Evolutionary conservation across 177 flowering plant species (phyloP).

Genomic region (Vitis hybrid): DNA sequence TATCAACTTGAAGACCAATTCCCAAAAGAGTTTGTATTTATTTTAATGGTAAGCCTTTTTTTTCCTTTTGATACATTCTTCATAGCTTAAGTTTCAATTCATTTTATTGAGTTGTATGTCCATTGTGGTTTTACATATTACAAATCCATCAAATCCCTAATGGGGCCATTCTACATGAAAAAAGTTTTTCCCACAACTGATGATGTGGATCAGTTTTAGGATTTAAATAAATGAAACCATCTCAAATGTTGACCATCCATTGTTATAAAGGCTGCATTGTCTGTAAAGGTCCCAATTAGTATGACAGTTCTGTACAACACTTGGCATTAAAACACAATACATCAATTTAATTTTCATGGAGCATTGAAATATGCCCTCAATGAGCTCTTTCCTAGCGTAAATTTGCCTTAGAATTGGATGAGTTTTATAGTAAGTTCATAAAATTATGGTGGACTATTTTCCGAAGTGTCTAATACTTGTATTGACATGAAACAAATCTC

Average conservation of each 20-base stretch:
- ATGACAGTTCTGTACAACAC: not conserved
- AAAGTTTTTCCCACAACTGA: not conserved
- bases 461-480: not conserved
- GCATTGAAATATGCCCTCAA: not conserved
- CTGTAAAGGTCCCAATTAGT: not conserved
- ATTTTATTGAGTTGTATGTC: not conserved
- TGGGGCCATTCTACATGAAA: not conserved
- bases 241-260: not conserved
- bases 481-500: not conserved
- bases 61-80: not conserved
- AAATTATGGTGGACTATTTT: not conserved
- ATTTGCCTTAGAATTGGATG: not conserved
- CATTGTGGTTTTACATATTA: not conserved
- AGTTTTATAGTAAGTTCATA: too few relatives aligned
- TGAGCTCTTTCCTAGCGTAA: not conserved
- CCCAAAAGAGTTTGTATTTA: conserved; percentile 79
- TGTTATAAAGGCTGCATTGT: not conserved
- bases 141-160: not conserved
- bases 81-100: not conserved
- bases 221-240: not conserved
- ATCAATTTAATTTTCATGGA: not conserved
- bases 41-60: conserved; percentile 57
- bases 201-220: not conserved
- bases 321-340: not conserved
- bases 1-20: conserved; percentile 94